A percentile compares a stretch with the other conserved stretches of the same genome.
phyloP scores from a whole-genome alignment of 164 flowering plant species.

The Stephania japonica region DNA sequence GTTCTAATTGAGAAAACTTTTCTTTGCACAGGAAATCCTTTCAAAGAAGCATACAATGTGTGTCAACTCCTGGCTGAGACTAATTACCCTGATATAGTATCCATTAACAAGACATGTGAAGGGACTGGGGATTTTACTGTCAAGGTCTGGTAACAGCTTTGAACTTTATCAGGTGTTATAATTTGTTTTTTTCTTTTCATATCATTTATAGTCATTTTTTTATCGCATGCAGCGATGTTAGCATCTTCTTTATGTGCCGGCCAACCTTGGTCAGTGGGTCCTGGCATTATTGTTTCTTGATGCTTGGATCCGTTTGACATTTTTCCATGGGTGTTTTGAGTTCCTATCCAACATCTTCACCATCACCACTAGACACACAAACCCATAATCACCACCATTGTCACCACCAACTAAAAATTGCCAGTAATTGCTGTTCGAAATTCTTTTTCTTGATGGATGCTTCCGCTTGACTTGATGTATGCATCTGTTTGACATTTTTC shows the following conservation, averaged over 20 bases:
- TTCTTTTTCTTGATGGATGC: no score
- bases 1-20: slow-evolving; percentile 7
- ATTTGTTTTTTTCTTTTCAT: no score
- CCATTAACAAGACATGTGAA: slow-evolving; percentile 28
- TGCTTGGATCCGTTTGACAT: neutral
- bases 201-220: neutral
- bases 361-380: no score
- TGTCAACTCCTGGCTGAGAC: slow-evolving; percentile 43
- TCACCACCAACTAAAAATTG: no score
- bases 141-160: slow-evolving; percentile 41
- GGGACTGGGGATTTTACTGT: slow-evolving; percentile 36
- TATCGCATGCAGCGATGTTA: neutral
- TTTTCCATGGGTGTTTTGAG: no score
- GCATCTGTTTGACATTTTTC: neutral
- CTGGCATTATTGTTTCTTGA: neutral
- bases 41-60: slow-evolving; percentile 66
- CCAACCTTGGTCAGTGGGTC: neutral
- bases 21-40: slow-evolving; percentile 53
- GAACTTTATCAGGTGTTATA: neutral
- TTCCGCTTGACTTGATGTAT: neutral
- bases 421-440: no score
- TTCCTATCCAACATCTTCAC: no score
- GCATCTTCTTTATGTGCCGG: neutral
- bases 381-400: no score
- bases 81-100: slow-evolving; percentile 58